Base-by-base conservation (phyloP, 1,284 basidiomycete species). In the Heterobasidion irregulare region DNA sequence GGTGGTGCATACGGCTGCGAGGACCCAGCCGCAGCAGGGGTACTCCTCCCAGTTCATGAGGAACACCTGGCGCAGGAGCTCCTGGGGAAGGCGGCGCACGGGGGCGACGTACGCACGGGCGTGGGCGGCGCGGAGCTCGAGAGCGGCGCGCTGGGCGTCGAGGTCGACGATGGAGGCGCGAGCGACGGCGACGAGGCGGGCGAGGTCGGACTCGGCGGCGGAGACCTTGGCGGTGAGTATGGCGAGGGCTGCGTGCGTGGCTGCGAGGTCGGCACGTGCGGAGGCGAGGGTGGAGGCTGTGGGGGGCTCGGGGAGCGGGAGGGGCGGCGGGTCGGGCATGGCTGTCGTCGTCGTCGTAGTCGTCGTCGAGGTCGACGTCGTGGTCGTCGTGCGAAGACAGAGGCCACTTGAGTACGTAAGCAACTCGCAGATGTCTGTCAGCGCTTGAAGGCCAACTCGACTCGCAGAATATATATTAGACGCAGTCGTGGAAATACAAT, bases 11-110 rank as follows among this genome's bases (percentile, higher is more conserved):
- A 89, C 84, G 0, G 82, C 75, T 1, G 83, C 74, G 47, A 87
- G 74, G 32, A 82, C 76, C 87, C 86, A 89, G 12, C 83, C 83
- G 64, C 76, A 81, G 64, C 80, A 83, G 8, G 83, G 77, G 63
- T 83, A 74, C 53, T 82, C 77, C 56, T 86, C 81, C 59, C 87
- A 88, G 61, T 76, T 77, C 68, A 78, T 76, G 55, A 79, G 64
- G 63, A 88, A 89, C 60, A 89, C 79, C 58, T 82, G 76, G 52
- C 80, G 75, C 47, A 88, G 72, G 16, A 89, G 68, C 60, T 89
- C 86, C 38, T 76, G 70, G 3, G 86, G 86, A 16, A 89, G 71
- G 46, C 83, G 70, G 38, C 82, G 74, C 58, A 89, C 82, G 46
- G 86, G 86, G 5, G 86, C 78, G 53, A 88, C 72, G 62, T 86